Base-by-base conservation (phyloP, 768 basidiomycete species). In the Mrakia hoshinonis region DNA sequence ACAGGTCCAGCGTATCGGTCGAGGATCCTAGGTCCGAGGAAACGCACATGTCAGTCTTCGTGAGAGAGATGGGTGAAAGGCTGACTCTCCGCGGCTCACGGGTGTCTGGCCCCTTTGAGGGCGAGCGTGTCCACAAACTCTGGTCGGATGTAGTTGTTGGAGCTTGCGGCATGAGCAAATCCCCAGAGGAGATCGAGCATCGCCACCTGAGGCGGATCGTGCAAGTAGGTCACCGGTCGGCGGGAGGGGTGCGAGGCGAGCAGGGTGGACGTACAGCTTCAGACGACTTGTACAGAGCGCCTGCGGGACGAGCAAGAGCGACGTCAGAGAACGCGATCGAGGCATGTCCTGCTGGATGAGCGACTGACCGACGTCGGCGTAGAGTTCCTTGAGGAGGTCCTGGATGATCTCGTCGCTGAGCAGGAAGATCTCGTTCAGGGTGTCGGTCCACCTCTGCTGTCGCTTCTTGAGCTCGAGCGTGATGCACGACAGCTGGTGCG, bases 101-200 rank as follows among this genome's bases (percentile, higher is more conserved):
- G 93, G 77, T 97, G 93, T 3, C 91, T 84, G 0, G 93, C 92
- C 0, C 85, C 84, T 78, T 92, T 94, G 79, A 97, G 88, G 0
- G 92, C 92, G 10, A 93, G 81, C 3, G 91, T 93, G 1, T 87
- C 89, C 9, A 91, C 93, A 38, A 78, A 79, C 75, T 95, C 92
- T 1, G 94, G 94, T 4, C 93, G 90, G 29, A 89, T 93, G 75
- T 18, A 63, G 22, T 75, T 60, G 84, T 84, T 77, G 92, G 92
- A 83, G 62, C 90, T 91, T 4, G 92, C 87, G 12, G 84, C 81
- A 77, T 92, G 87, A 0, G 94, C 87, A 77, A 93, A 95, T 5
- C 90, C 87, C 85, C 89, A 89, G 3, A 98, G 79, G 83, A 98
- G 88, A 77, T 99, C 96, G 0, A 95, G 80, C 68, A 92, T 81